Evolutionary conservation across 106 monocot genomes (phyloP).

Genomic region (Apostasia ramifera): DNA sequence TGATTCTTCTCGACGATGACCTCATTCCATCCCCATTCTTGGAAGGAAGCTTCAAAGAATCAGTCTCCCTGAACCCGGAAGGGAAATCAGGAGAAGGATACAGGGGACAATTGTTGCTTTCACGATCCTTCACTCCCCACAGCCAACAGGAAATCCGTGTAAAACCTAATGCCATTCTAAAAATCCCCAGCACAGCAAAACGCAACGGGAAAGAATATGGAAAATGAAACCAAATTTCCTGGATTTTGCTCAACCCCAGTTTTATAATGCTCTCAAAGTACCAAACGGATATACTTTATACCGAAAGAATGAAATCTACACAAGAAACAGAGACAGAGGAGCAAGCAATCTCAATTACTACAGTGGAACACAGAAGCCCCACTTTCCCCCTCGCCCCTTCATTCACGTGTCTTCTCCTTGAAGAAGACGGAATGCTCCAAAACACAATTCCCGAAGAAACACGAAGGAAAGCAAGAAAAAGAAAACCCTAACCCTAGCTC

Average conservation of each 20-base stretch:
- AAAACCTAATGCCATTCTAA: conserved; percentile 29
- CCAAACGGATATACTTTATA: not conserved
- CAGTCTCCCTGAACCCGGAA: conserved; percentile 38
- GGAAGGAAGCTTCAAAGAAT: conserved; percentile 20
- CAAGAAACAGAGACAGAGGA: not conserved
- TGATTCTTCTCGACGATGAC: conserved; percentile 18
- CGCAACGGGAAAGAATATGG: no score
- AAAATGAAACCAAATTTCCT: no score
- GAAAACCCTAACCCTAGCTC: not conserved
- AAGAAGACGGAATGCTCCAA: not conserved
- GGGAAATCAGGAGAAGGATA: conserved; percentile 38
- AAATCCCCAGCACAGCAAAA: not conserved
- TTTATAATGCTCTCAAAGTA: not conserved
- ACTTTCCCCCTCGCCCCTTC: no score
- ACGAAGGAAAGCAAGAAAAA: not conserved
- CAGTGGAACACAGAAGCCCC: not conserved
- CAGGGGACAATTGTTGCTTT: conserved; percentile 15
- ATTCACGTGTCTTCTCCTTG: not conserved
- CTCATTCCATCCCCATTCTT: conserved; percentile 12
- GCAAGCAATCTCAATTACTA: not conserved
- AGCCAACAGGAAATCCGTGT: conserved; percentile 46
- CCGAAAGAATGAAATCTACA: not conserved
- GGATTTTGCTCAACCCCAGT: no score
- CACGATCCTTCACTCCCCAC: conserved; percentile 26
- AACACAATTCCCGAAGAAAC: conserved; percentile 4